These are phyloP conservation scores for Nephelium lappaceum DNA, from an alignment of 345 rosid genomes.

Conservation along the genomic window DNA sequence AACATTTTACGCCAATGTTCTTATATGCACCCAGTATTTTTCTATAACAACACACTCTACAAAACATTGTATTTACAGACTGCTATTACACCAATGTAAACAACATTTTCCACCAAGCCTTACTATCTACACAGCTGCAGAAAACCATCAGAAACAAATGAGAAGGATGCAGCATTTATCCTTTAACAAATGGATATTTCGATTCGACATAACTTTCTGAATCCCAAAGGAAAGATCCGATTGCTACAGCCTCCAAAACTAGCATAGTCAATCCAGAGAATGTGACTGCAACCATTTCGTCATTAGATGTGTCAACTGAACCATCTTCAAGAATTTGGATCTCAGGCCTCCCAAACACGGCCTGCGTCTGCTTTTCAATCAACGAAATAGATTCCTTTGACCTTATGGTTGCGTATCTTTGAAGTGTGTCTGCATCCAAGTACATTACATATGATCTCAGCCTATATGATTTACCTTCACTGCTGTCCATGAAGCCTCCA, in stretches of 20 bases:
- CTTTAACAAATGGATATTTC: constrained; percentile 66
- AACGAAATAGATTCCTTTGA: constrained; percentile 84
- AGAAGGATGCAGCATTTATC: constrained; percentile 22
- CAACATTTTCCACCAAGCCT: background rate
- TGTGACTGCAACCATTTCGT: constrained; percentile 56
- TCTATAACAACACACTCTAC: background rate
- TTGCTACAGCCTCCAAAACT: constrained; percentile 84
- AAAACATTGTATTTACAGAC: background rate
- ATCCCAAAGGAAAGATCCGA: constrained; percentile 95
- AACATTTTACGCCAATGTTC: too few relatives aligned
- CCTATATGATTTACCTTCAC: constrained; percentile 48
- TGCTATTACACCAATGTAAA: background rate
- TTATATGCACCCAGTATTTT: too few relatives aligned
- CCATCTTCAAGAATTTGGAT: constrained; percentile 75
- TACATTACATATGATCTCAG: constrained; percentile 81
- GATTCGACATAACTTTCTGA: constrained; percentile 84
- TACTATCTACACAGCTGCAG: background rate
- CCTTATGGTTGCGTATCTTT: constrained; percentile 86
- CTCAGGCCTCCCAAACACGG: constrained; percentile 89
- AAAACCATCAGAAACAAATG: background rate
- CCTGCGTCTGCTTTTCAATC: constrained; percentile 89
- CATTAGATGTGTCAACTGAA: constrained; percentile 59
- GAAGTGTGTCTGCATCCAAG: constrained; percentile 85
- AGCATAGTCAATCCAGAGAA: constrained; percentile 85
- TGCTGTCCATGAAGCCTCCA: constrained; percentile 32